Evolutionary conservation across 2,329 filamentous ascomycete genomes (phyloP), one percentile per base, ranked within the genome.

Genomic region (Endothia cerciana): DNA sequence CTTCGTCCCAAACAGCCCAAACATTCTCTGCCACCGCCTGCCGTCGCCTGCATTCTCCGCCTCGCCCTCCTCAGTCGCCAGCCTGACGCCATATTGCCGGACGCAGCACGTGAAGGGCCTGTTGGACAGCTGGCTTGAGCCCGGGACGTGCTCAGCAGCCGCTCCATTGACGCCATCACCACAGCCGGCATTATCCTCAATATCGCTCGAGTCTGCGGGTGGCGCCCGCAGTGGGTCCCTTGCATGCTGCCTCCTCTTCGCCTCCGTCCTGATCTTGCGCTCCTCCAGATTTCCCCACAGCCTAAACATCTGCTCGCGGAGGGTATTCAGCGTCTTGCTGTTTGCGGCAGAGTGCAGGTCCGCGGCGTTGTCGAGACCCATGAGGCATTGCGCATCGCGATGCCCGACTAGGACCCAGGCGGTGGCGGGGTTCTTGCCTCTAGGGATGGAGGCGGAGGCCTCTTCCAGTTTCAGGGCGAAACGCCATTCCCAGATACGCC

Each of bases 251-350:
- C 22, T 60, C 58, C 70, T 71, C 62, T 71, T 72, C 58, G 72
- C 73, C 25, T 76, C 70, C 2, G 75, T 71, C n/a, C 71, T 74
- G 2, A 72, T 72, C 73, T 91, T 92, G 58, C 80, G 76, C 74
- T 97, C 92, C 73, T 94, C 89, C 1, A 97, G 81, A 68, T 97
- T 87, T 1, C 94, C 94, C 94, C 94, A 98, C 1, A 97, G 81
- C 43, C 87, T 79, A 74, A 90, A 94, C 64, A 97, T 81, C 71
- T 85, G 89, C 70, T 96, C 87, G 60, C 87, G 85, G 4, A 97
- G 78, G 7, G 75, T 69, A 3, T 72, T 74, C 0, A 95, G 78
- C 1, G 78, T 72, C 0, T 75, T 61, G 2, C 76, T 71, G 53
- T 53, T 45, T 11, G 19, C 43, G 55, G 90, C 79, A n/a, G 76